A percentile compares a stretch with the other conserved stretches of the same genome.
Conservation (phyloP, 2,329 filamentous ascomycete genomes). For the Meredithiella fracta region DNA sequence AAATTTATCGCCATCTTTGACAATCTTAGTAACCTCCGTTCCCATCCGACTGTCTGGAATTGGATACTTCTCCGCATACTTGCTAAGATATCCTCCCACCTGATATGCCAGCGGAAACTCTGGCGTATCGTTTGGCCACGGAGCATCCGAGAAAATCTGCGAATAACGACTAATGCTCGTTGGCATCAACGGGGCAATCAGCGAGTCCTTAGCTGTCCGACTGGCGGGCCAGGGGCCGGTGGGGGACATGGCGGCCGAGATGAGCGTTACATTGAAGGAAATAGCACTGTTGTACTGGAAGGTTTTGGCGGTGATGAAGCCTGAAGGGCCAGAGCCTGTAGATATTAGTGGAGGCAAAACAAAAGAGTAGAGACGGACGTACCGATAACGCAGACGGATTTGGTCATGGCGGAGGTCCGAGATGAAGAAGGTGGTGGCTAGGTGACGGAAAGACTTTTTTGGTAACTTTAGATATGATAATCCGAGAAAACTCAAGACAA, state of each 20-base stretch:
- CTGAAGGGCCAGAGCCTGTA: conserved; percentile 52
- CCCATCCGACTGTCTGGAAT: conserved; percentile 27
- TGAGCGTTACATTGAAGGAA: conserved; percentile 51
- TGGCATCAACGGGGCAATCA: conserved; percentile 50
- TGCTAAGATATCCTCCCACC: conserved; percentile 54
- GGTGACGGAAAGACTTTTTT: too few species aligned
- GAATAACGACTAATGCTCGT: conserved; percentile 66
- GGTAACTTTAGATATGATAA: too few species aligned
- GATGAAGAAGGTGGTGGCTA: too few species aligned
- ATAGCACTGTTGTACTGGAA: conserved; percentile 42
- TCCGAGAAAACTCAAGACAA: too few species aligned
- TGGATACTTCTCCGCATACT: conserved; percentile 43
- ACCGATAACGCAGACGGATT: conserved; percentile 28
- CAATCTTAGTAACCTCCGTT: conserved; percentile 22
- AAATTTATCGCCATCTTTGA: conserved; percentile 25
- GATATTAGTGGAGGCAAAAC: background rate
- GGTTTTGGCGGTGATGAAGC: conserved; percentile 55
- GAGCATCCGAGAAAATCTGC: conserved; percentile 53
- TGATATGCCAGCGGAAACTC: conserved; percentile 64
- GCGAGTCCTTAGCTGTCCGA: conserved; percentile 30
- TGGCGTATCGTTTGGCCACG: conserved; percentile 46
- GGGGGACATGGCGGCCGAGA: conserved; percentile 47
- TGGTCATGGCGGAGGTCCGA: conserved; percentile 20
- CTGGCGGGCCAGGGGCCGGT: conserved; percentile 62
- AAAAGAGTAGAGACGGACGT: conserved; percentile 11